phyloP scores from a whole-genome alignment of 495 filamentous ascomycete genomes.

The Penicillium egyptiacum region DNA sequence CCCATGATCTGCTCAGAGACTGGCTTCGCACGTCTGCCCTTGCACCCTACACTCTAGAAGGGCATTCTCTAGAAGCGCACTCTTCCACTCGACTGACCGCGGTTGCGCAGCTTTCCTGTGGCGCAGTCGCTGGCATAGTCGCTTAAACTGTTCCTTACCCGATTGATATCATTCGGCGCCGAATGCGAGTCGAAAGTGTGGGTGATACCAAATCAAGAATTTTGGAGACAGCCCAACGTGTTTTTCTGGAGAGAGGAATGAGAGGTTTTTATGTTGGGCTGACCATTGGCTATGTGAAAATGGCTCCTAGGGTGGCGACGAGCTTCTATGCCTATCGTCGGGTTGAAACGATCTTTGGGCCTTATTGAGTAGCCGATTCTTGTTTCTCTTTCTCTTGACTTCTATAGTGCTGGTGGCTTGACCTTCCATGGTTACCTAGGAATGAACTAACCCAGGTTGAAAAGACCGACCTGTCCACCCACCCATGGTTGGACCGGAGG shows the following conservation, averaged over 20 bases:
- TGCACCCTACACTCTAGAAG: conserved; percentile 62
- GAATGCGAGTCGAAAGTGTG: conserved; percentile 90
- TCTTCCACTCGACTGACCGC: conserved; percentile 51
- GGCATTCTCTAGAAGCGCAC: conserved; percentile 55
- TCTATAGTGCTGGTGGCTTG: neutral
- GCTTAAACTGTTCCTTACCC: conserved; percentile 89
- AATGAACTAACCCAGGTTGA: neutral
- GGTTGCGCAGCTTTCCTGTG: conserved; percentile 74
- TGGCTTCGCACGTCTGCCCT: conserved; percentile 58
- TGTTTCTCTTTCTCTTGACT: neutral
- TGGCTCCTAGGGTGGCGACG: conserved; percentile 82
- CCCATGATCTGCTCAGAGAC: conserved; percentile 80
- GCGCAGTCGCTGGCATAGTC: conserved; percentile 77
- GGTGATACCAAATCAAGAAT: conserved; percentile 80
- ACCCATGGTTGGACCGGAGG: neutral
- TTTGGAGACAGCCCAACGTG: conserved; percentile 65
- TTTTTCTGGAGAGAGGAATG: conserved; percentile 69
- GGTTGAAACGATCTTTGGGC: conserved; percentile 4
- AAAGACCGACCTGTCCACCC: neutral
- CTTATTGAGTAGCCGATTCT: neutral
- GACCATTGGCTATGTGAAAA: conserved; percentile 88
- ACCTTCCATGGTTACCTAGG: neutral
- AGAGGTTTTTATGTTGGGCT: conserved; percentile 86
- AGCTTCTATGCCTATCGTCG: conserved; percentile 76
- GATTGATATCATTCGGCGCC: conserved; percentile 78